phyloP scores from a whole-genome alignment of 2,329 filamentous ascomycete genomes.

The Aspergillus vadensis region DNA sequence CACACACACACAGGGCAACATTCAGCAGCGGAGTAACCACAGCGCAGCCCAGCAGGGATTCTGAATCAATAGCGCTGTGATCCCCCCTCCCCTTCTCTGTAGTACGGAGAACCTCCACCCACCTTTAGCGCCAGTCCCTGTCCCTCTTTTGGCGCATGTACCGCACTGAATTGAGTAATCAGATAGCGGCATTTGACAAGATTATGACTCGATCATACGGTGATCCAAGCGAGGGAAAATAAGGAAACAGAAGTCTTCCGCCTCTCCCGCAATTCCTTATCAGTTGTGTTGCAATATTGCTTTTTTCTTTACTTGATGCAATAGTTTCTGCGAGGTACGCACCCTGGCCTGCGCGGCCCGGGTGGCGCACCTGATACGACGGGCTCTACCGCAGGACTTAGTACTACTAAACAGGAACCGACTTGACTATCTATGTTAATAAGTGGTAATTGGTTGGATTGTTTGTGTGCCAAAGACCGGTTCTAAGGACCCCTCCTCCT shows the following conservation, averaged over 20 bases:
- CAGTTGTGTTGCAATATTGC: not conserved
- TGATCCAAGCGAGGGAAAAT: not conserved
- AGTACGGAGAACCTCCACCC: not conserved
- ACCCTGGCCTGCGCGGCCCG: not conserved
- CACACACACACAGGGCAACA: not conserved
- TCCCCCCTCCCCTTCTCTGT: not conserved
- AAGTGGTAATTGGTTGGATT: too few relatives aligned
- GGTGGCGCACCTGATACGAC: slow-evolving; percentile 7
- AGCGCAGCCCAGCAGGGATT: not conserved
- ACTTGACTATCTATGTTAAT: too few relatives aligned
- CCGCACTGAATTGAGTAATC: slow-evolving; percentile 1
- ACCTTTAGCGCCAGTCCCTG: not conserved
- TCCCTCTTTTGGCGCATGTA: not conserved
- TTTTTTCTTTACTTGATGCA: not conserved
- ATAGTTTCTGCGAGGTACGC: not conserved
- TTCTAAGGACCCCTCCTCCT: too few relatives aligned
- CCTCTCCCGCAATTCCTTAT: not conserved
- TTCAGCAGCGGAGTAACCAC: not conserved
- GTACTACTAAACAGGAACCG: too few relatives aligned
- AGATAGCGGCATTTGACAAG: not conserved
- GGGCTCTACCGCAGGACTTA: not conserved
- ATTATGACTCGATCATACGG: slow-evolving; percentile 5
- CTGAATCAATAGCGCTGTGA: not conserved
- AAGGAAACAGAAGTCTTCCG: not conserved
- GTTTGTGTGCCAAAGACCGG: too few relatives aligned